phyloP scores from a whole-genome alignment of 306 rosid species.

The Hippophae rhamnoides region DNA sequence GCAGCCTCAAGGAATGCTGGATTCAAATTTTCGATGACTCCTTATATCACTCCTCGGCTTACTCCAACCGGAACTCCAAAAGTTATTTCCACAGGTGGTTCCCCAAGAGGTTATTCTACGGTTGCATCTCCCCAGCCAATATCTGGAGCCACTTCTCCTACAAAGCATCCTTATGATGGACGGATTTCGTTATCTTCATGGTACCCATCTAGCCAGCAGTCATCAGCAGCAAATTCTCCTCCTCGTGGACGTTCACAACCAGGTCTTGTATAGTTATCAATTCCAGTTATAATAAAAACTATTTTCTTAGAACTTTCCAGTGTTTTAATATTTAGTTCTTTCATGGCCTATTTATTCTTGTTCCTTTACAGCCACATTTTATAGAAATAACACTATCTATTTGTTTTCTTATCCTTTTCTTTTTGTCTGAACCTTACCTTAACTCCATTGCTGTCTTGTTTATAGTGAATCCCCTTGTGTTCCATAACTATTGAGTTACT shows the following conservation, averaged over 20 bases:
- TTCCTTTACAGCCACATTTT: too few relatives aligned
- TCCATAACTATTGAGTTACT: too few relatives aligned
- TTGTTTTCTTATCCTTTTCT: too few relatives aligned
- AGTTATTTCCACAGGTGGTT: slow-evolving; percentile 55
- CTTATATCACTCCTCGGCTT: slow-evolving; percentile 81
- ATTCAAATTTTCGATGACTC: slow-evolving; percentile 60
- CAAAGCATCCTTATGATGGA: slow-evolving; percentile 52
- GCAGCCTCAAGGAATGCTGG: slow-evolving; percentile 51
- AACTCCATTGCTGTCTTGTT: not conserved
- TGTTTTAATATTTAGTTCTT: too few relatives aligned
- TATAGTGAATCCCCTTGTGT: not conserved
- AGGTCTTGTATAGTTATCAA: slow-evolving; percentile 37
- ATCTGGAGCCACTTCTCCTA: slow-evolving; percentile 77
- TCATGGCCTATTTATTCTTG: too few relatives aligned
- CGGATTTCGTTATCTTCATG: slow-evolving; percentile 58
- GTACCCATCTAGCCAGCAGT: slow-evolving; percentile 97
- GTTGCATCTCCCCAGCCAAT: slow-evolving; percentile 52
- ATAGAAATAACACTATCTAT: too few relatives aligned
- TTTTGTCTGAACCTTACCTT: too few relatives aligned
- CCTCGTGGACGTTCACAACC: slow-evolving; percentile 55
- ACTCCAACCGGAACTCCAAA: slow-evolving; percentile 94
- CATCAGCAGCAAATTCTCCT: slow-evolving; percentile 96
- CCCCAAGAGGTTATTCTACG: slow-evolving; percentile 74
- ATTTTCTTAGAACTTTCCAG: too few relatives aligned
- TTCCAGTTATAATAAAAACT: not conserved